Evolutionary conservation across 164 flowering plant genomes (phyloP), one percentile per base, ranked within the genome.

Genomic region (Liriodendron chinense): DNA sequence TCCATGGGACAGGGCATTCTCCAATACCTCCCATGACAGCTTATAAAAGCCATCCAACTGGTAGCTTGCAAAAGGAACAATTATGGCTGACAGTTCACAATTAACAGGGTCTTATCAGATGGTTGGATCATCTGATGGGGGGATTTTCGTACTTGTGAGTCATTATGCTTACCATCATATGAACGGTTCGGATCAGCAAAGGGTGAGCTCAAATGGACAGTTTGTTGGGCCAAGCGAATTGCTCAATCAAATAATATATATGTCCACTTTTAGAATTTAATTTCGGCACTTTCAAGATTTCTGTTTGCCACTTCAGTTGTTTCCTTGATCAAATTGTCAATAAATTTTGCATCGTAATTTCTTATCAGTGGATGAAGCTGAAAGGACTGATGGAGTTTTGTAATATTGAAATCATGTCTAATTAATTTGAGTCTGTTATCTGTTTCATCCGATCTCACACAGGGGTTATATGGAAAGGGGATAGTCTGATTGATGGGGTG

Each of bases 391-490:
- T 34, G 43, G 18, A 53, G 59, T 16, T 53, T 16, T 53, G 2
- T 53, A 12, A 53, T 12, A 0, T 9, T 0, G 59, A 53, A 12
- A 53, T 53, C 18, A 12, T 53, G 13, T 53, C 59, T 53, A 13
- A 53, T 53, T 12, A 53, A 53, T 53, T 53, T 53, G 18, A 53
- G 13, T 12, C 59, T 53, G 2, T 53, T 16, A 53, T 53, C 18
- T 53, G 59, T 3, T 53, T 53, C 12, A 53, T 53, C 59, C 20
- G 59, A 53, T 16, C 59, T 74, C 65, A 76, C 75, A 56, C 87
- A 96, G 99, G 99, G 67, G 99, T 94, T 70, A 94, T 96, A 77
- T 94, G 99, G 99, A 96, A 96, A 85, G 99, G 98, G 25, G 99
- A 96, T 75, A 91, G 85, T 62, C 79, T 96, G 78, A 94, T 96